Base-by-base conservation (phyloP, 768 basidiomycete species). In the Phylloporus sp. region DNA sequence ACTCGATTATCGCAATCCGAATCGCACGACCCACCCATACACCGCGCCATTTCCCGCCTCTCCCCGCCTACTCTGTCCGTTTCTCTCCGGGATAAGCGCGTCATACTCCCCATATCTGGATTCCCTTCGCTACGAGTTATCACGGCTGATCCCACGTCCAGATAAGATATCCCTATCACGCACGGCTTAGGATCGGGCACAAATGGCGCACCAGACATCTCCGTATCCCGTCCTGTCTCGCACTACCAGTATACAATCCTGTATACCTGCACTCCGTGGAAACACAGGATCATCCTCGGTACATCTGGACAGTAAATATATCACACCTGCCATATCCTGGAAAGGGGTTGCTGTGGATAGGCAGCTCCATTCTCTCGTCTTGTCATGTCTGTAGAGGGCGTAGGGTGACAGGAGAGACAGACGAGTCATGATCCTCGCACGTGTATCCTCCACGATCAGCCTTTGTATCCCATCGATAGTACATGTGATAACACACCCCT, bases 1-100 rank as follows among this genome's bases (percentile, higher is more conserved):
- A 22, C 26, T 52, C 57, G 63, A 66, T 66, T 67, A 66, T 66
- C 65, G 59, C 64, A 61, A 64, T 64, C 65, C 57, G 57, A 61
- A 45, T 35, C 56, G 24, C 18, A 42, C 44, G 23, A 29, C 22
- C 18, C 31, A 39, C 23, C 9, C 2, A 39, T 10, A 12, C 28
- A 11, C 57, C 45, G 52, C 47, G 18, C 39, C 2, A n/a, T n/a
- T n/a, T 16, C 50, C 49, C 46, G 35, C 27, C 5, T 5, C 6
- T 5, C 11, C 36, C 18, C 35, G 36, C 36, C 36, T 18, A 20
- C 18, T 38, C 36, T n/a, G 8, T 10, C 50, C 50, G 47, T 28
- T 13, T 16, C 29, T 6, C 27, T 18, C 56, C 52, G 57, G 11
- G 28, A n/a, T 16, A 26, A 24, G 20, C 20, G 41, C 55, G 29